Conservation (phyloP, 345 rosid species). For the Aethionema arabicum region DNA sequence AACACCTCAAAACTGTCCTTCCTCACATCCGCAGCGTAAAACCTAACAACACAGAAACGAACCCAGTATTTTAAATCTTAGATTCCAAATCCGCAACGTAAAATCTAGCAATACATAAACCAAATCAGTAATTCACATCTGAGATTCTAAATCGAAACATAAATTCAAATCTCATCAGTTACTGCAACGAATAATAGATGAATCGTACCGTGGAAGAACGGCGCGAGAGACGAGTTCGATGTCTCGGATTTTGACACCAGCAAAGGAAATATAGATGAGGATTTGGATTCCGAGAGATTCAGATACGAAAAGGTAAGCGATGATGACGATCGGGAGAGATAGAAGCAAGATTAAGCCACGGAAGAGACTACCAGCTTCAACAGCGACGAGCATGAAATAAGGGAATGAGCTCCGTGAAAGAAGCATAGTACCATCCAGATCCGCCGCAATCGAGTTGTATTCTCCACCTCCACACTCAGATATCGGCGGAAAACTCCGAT, state of each 20-base stretch:
- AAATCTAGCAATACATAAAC: slow-evolving; percentile 45
- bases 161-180: no score
- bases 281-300: slow-evolving; percentile 66
- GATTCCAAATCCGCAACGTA: slow-evolving; percentile 48
- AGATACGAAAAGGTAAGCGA: slow-evolving; percentile 58
- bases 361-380: slow-evolving; percentile 64
- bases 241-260: slow-evolving; percentile 68
- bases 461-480: slow-evolving; percentile 40
- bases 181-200: no score
- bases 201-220: slow-evolving; percentile 50
- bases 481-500: slow-evolving; percentile 46
- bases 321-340: slow-evolving; percentile 52
- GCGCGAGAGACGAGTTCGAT: slow-evolving; percentile 69
- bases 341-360: slow-evolving; percentile 57
- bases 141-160: neutral
- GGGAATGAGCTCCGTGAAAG: slow-evolving; percentile 60
- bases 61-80: neutral
- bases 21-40: slow-evolving; percentile 89
- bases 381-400: slow-evolving; percentile 66
- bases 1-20: slow-evolving; percentile 79
- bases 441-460: slow-evolving; percentile 59
- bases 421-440: slow-evolving; percentile 66
- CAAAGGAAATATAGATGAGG: slow-evolving; percentile 56
- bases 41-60: slow-evolving; percentile 40
- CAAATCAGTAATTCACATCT: neutral